These are phyloP conservation scores for Plasmopara muralis DNA, from an alignment of 352 stramenopile species.

Conservation along the genomic window DNA sequence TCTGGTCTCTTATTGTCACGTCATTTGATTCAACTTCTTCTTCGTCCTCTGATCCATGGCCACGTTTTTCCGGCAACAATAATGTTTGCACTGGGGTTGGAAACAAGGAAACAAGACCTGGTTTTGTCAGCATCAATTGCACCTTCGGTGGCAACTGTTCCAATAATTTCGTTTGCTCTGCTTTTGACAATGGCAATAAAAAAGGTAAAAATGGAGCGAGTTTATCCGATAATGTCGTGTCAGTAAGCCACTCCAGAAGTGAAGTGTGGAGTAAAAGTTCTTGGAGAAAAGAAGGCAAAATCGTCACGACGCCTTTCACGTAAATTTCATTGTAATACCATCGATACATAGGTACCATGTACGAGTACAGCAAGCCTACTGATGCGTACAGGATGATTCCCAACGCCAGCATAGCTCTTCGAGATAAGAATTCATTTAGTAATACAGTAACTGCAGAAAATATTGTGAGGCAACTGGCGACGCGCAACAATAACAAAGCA, in stretches of 20 bases:
- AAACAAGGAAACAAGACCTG: slow-evolving; percentile 59
- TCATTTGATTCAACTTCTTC: background rate
- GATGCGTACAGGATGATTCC: slow-evolving; percentile 58
- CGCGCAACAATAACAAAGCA: slow-evolving; percentile 47
- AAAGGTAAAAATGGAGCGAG: slow-evolving; percentile 70
- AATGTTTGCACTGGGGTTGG: slow-evolving; percentile 47
- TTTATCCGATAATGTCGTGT: slow-evolving; percentile 64
- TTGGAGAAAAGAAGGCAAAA: slow-evolving; percentile 52
- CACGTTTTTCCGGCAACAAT: slow-evolving; percentile 33
- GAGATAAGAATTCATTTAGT: slow-evolving; percentile 69
- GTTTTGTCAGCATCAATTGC: slow-evolving; percentile 66
- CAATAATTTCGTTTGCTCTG: slow-evolving; percentile 63
- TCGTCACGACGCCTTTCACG: slow-evolving; percentile 47
- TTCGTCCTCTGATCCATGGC: slow-evolving; percentile 11
- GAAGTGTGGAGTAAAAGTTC: slow-evolving; percentile 64
- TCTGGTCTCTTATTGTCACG: background rate
- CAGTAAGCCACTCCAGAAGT: slow-evolving; percentile 77
- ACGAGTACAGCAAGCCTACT: slow-evolving; percentile 66
- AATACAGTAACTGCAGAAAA: slow-evolving; percentile 67
- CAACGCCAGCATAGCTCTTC: slow-evolving; percentile 62
- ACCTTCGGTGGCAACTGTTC: slow-evolving; percentile 60
- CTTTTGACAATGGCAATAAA: slow-evolving; percentile 55
- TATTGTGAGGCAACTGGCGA: slow-evolving; percentile 58
- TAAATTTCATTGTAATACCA: slow-evolving; percentile 67
- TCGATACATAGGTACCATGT: slow-evolving; percentile 66